phyloP scores from a whole-genome alignment of 2,329 filamentous ascomycete genomes.

The Neophaeococcomyces aloes region DNA sequence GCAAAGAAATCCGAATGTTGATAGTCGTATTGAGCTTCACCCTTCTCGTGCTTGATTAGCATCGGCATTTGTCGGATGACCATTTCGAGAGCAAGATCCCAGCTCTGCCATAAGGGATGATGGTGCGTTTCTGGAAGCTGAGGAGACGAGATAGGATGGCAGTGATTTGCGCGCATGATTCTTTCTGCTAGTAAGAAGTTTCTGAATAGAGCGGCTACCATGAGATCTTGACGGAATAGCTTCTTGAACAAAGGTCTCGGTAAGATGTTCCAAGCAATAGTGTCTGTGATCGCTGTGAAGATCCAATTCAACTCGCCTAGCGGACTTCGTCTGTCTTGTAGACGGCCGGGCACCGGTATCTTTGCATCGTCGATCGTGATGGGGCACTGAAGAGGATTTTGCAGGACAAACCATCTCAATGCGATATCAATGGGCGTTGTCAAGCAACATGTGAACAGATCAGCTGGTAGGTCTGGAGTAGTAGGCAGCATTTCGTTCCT shows the following conservation, averaged over 20 bases:
- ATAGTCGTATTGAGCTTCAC: constrained; percentile 73
- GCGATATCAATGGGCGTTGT: constrained; percentile 98
- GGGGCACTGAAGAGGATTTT: constrained; percentile 63
- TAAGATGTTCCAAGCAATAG: constrained; percentile 94
- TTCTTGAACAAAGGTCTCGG: constrained; percentile 88
- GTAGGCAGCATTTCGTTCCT: constrained; percentile 89
- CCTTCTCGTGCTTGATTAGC: constrained; percentile 65
- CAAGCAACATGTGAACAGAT: constrained; percentile 89
- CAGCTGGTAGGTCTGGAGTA: constrained; percentile 83
- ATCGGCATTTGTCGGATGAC: constrained; percentile 80
- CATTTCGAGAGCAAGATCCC: constrained; percentile 95
- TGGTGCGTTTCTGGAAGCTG: constrained; percentile 89
- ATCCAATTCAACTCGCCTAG: constrained; percentile 98
- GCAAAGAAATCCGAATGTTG: constrained; percentile 93
- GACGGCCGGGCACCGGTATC: constrained; percentile 68
- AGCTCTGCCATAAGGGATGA: constrained; percentile 91
- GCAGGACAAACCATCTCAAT: constrained; percentile 87
- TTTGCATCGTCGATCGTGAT: constrained; percentile 73
- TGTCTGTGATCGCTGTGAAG: constrained; percentile 96
- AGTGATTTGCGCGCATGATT: constrained; percentile 93
- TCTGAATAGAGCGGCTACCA: constrained; percentile 95
- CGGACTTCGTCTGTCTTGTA: constrained; percentile 87
- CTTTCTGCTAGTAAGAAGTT: constrained; percentile 92
- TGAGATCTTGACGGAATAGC: constrained; percentile 91
- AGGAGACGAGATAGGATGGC: constrained; percentile 84